A percentile compares a stretch with the other conserved stretches of the same genome.
These are phyloP conservation scores for Alloascoidea africana DNA, from an alignment of 805 yeast species.

Conservation along the genomic window DNA sequence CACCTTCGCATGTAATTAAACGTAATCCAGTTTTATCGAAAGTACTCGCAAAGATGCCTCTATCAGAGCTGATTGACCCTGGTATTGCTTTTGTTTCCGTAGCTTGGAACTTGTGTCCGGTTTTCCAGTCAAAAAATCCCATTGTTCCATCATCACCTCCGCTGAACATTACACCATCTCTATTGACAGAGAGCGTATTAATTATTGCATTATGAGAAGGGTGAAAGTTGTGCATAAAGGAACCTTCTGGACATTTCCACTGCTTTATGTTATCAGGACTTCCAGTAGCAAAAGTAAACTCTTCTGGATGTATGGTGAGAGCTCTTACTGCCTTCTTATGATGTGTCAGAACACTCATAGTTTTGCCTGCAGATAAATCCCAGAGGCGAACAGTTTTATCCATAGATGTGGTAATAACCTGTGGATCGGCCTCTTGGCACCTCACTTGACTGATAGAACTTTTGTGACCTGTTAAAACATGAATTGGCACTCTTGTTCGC, in stretches of 20 bases:
- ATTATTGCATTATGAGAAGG: conserved; percentile 36
- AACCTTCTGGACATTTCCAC: conserved; percentile 73
- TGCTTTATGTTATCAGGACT: conserved; percentile 72
- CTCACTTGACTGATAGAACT: conserved; percentile 56
- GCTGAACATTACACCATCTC: conserved; percentile 50
- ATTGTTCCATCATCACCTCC: conserved; percentile 79
- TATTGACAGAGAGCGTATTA: conserved; percentile 54
- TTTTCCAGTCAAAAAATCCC: conserved; percentile 63
- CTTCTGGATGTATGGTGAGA: conserved; percentile 51
- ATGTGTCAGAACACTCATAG: conserved; percentile 61
- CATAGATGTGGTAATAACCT: conserved; percentile 66
- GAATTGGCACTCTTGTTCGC: conserved; percentile 58
- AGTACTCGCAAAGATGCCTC: conserved; percentile 51
- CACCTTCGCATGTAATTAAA: conserved; percentile 79
- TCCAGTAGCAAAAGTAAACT: conserved; percentile 63
- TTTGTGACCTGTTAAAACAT: conserved; percentile 71
- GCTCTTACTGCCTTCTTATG: conserved; percentile 75
- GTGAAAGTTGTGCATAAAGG: conserved; percentile 41
- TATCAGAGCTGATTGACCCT: conserved; percentile 55
- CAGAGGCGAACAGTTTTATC: conserved; percentile 81
- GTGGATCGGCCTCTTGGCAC: conserved; percentile 68
- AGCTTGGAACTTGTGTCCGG: conserved; percentile 49
- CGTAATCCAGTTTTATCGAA: conserved; percentile 75
- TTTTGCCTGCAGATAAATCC: conserved; percentile 74
- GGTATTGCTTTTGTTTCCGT: conserved; percentile 40